Conservation (phyloP, 768 basidiomycete species). For the Tulasnella calospora region DNA sequence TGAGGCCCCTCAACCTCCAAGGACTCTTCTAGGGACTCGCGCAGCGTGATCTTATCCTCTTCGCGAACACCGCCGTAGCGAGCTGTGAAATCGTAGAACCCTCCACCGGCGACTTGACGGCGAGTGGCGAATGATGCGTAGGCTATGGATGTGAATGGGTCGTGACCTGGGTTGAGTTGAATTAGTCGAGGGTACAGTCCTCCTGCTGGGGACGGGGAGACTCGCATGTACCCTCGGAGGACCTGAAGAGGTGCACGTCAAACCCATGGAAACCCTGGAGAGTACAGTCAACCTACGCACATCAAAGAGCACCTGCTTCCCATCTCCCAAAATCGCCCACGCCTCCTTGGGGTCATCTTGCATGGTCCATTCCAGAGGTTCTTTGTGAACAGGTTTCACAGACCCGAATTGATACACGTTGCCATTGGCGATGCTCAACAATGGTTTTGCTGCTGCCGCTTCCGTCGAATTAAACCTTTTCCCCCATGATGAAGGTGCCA, state of each 20-base stretch:
- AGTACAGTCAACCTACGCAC: conserved; percentile 39
- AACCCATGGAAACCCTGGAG: not conserved
- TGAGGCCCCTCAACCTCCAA: not conserved
- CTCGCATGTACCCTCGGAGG: conserved; percentile 64
- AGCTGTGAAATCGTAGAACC: conserved; percentile 89
- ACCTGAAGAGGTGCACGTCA: conserved; percentile 38
- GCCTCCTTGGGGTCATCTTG: conserved; percentile 48
- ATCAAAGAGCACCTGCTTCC: conserved; percentile 60
- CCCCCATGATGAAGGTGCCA: not conserved
- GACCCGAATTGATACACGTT: conserved; percentile 18
- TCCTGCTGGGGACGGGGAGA: conserved; percentile 58
- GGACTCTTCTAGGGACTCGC: conserved; percentile 58
- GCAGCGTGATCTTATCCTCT: conserved; percentile 71
- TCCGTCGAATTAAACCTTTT: not conserved
- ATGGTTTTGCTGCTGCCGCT: not conserved
- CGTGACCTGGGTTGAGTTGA: conserved; percentile 35
- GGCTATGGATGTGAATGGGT: conserved; percentile 50
- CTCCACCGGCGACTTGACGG: conserved; percentile 49
- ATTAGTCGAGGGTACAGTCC: conserved; percentile 77
- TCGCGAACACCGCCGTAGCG: conserved; percentile 86
- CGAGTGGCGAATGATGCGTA: conserved; percentile 67
- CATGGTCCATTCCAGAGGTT: conserved; percentile 47
- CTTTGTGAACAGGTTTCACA: conserved; percentile 17
- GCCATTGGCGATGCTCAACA: conserved; percentile 13
- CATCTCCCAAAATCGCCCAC: conserved; percentile 72